Base-by-base conservation (phyloP, 805 yeast species). In the Helenozyma rhizophorensis region DNA sequence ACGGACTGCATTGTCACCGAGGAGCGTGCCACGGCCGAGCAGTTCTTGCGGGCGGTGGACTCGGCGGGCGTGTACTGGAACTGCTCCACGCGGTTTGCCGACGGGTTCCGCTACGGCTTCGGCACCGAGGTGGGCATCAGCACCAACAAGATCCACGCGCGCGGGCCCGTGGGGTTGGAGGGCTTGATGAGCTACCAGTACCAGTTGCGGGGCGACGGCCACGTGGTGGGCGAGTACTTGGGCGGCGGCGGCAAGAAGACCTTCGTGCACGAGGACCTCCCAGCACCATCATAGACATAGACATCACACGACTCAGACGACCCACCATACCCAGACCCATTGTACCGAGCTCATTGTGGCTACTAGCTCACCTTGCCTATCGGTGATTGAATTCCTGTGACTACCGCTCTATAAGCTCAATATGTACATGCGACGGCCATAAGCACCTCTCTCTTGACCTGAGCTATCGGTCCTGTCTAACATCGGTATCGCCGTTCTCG, bases 61-160 rank as follows among this genome's bases (percentile, higher is more conserved):
- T 85, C 97, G 2, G 83, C 97, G 1, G 97, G 97, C 36, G 95
- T 93, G 9, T 93, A 87, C 66, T 90, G 97, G 97, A 93, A 93
- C 55, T 90, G 95, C 30, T 84, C 96, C 14, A 87, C 97, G 7
- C 72, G 99, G 54, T 93, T 93, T 64, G 97, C 99, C 6, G 99
- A 93, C 60, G 99, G 99, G 3, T 93, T 86, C 72, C 76, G 98
- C 56, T 93, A 90, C 54, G 99, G 99, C 0, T 93, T 94, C 56
- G 99, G 99, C 33, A 83, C 99, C 5, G 99, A 93, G 60, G 98
- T 93, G 12, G 99, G 99, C 22, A 90, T 93, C 39, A 83, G 95
- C 30, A 93, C 98, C 27, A 89, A 90, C 55, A 93, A 93, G 59
- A 87, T 93, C 42, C 99, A 93, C 56, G 96, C 98, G 8, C 75